Evolutionary conservation across 148 eudicot genomes (phyloP).

Genomic region (Fallopia convolvulus): DNA sequence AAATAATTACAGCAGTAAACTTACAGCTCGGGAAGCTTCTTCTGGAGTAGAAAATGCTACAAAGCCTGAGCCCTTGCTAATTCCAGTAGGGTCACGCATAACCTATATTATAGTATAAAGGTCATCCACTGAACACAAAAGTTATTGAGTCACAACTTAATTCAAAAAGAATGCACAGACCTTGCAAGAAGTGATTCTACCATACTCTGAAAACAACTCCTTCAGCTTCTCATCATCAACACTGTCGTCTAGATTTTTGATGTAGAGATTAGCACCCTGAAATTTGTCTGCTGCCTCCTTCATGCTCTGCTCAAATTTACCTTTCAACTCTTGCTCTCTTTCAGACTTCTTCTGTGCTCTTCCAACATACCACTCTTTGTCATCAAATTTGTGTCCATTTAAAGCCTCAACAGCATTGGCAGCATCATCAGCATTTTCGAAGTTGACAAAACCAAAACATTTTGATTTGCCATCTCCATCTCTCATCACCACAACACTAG

Average conservation of each 20-base stretch:
- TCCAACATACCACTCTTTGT: constrained; percentile 40
- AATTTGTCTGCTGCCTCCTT: constrained; percentile 32
- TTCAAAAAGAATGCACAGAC: constrained; percentile 17
- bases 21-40: constrained; percentile 77
- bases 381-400: constrained; percentile 33
- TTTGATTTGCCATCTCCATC: constrained; percentile 36
- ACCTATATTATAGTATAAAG: constrained; percentile 30
- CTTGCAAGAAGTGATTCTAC: constrained; percentile 76
- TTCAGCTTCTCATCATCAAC: constrained; percentile 80
- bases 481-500: constrained; percentile 35
- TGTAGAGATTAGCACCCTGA: constrained; percentile 31
- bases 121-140: not conserved
- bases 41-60: constrained; percentile 71
- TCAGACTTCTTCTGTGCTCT: constrained; percentile 40
- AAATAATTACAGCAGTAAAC: constrained; percentile 7
- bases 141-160: not conserved
- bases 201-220: constrained; percentile 65
- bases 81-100: constrained; percentile 77
- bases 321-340: constrained; percentile 34
- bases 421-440: constrained; percentile 35
- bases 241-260: constrained; percentile 59
- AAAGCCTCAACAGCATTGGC: constrained; percentile 31
- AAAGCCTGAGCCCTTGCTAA: constrained; percentile 76
- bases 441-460: constrained; percentile 46
- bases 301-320: constrained; percentile 27